These are phyloP conservation scores for Sordariomycetes sp. DNA, from an alignment of 2,329 filamentous ascomycete species.

Conservation along the genomic window DNA sequence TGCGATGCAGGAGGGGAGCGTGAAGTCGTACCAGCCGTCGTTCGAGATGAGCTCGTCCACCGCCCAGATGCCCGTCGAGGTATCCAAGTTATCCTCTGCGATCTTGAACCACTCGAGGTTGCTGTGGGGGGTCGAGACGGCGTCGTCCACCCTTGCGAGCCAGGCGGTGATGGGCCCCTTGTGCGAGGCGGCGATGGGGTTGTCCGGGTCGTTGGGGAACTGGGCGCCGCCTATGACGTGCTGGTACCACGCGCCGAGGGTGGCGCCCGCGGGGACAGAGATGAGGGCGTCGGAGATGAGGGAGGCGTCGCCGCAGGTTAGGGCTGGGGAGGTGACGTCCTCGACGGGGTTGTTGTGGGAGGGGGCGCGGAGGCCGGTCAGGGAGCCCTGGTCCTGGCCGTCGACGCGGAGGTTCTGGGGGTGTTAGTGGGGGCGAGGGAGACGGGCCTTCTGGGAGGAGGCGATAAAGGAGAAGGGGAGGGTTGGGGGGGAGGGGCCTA, in stretches of 20 bases:
- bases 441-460: too few relatives aligned
- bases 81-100: constrained; percentile 32
- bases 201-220: constrained; percentile 31
- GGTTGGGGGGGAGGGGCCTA: background rate
- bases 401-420: constrained; percentile 25
- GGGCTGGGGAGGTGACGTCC: constrained; percentile 31
- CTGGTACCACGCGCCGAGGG: constrained; percentile 36
- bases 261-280: constrained; percentile 33
- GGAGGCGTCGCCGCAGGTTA: constrained; percentile 33
- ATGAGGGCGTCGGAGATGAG: constrained; percentile 28
- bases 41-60: constrained; percentile 29
- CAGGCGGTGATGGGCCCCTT: constrained; percentile 40
- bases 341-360: constrained; percentile 38
- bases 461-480: background rate
- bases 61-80: constrained; percentile 28
- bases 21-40: constrained; percentile 32
- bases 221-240: constrained; percentile 41
- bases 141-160: constrained; percentile 37
- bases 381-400: constrained; percentile 31
- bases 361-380: constrained; percentile 35
- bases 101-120: constrained; percentile 42
- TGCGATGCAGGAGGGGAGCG: constrained; percentile 34
- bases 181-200: constrained; percentile 40
- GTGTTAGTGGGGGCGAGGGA: background rate
- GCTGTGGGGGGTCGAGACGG: constrained; percentile 24